Base-by-base conservation (phyloP, 495 filamentous ascomycete species). In the Talaromyces thailandensis region DNA sequence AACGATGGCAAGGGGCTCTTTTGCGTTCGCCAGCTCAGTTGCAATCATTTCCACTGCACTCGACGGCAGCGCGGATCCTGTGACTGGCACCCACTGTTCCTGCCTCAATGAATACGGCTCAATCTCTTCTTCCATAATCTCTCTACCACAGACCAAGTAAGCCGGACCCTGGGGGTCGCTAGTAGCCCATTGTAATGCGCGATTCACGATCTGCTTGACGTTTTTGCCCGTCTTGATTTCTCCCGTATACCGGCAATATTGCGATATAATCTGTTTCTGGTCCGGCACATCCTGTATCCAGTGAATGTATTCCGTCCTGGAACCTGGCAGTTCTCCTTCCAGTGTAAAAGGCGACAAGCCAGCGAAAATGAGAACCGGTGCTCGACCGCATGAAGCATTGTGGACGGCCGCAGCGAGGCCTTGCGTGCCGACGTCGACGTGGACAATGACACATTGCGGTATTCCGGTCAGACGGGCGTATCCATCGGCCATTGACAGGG, bases 241-340 rank as follows among this genome's bases (percentile, higher is more conserved):
- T 1, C 80, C 92, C 0, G 88, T 77, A 70, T 96, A 98, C n/a
- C 93, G 84, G 70, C 93, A 97, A 71, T 98, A 98, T 74, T 98
- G 93, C 2, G 82, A 82, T 12, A 98, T 80, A 63, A 98, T 96
- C 71, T 88, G 87, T 70, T 91, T 92, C 75, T 98, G 93, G 64
- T 98, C 92, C 1, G 93, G 93, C 6, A 97, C 91, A 75, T 98
- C 91, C 69, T 98, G 93, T 45, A 96, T 93, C 90, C 93, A 98
- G 69, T 98, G 93, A 68, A 96, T 98, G 70, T 93, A 97, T 74
- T 97, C 93, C 0, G 92, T 96, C 48, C 93, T 82, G 4, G 86
- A 90, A 2, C 93, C 93, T 23, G 90, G 82, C 79, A 92, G 83
- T 75, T 97, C 93, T 4, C 93, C 93, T 65, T 98, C 93, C 37